Evolutionary conservation across 805 yeast genomes (phyloP).

Genomic region (Candida fluviatilis): DNA sequence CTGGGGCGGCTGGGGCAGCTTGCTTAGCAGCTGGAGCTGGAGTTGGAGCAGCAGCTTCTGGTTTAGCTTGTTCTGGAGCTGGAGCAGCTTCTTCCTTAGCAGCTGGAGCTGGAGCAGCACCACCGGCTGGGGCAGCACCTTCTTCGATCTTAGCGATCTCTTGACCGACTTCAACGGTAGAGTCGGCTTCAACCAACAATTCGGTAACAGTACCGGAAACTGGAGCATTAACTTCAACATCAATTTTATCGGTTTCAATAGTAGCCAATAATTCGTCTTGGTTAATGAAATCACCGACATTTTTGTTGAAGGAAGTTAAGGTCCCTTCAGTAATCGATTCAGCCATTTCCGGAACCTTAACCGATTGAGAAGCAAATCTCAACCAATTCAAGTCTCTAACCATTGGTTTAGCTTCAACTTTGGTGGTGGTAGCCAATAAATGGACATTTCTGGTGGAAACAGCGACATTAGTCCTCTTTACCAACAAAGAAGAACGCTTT

Average conservation of each 20-base stretch:
- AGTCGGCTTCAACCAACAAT: conserved; percentile 77
- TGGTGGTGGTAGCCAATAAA: neutral
- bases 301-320: conserved; percentile 58
- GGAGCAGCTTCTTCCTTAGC: conserved; percentile 21
- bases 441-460: conserved; percentile 3
- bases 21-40: conserved; percentile 23
- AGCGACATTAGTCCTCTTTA: neutral
- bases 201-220: conserved; percentile 85
- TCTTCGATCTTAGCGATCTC: conserved; percentile 84
- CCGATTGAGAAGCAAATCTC: conserved; percentile 43
- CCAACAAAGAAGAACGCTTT: conserved; percentile 15
- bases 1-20: conserved; percentile 26
- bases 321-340: conserved; percentile 98
- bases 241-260: conserved; percentile 97
- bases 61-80: conserved; percentile 21
- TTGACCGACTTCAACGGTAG: conserved; percentile 95
- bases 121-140: conserved; percentile 63
- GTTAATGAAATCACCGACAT: conserved; percentile 83
- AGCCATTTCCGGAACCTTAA: conserved; percentile 97
- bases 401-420: conserved; percentile 4
- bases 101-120: conserved; percentile 33
- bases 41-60: conserved; percentile 22
- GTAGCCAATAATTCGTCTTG: conserved; percentile 92
- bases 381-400: conserved; percentile 18
- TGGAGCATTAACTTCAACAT: conserved; percentile 95